Conservation (phyloP, 352 stramenopile genomes). For the Pseudoperonospora humuli region DNA sequence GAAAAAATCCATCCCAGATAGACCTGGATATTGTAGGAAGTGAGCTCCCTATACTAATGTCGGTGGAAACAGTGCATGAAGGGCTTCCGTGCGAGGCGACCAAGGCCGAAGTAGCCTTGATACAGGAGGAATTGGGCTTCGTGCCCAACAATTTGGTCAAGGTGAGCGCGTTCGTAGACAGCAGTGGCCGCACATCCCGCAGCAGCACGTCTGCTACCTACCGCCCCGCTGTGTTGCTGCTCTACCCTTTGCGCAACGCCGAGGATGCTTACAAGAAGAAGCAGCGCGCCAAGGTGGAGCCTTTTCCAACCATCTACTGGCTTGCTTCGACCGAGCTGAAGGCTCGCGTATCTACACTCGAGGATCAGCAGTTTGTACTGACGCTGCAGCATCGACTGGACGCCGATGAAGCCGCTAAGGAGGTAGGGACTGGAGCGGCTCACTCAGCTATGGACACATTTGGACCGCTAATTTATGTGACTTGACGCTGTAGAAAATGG, state of each 20-base stretch:
- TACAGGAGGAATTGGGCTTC: conserved; percentile 41
- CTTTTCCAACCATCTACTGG: conserved; percentile 68
- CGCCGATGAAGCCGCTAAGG: conserved; percentile 19
- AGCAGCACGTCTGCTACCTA: not conserved
- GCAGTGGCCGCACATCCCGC: conserved; percentile 5
- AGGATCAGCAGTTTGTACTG: conserved; percentile 44
- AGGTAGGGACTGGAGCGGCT: too few relatives aligned
- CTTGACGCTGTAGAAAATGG: conserved; percentile 30
- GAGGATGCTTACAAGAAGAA: conserved; percentile 55
- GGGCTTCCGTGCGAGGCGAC: conserved; percentile 34
- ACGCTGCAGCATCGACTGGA: conserved; percentile 34
- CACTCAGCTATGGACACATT: not conserved
- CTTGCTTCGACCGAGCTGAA: conserved; percentile 38
- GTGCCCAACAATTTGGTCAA: conserved; percentile 47
- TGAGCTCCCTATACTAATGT: too few relatives aligned
- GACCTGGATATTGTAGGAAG: too few relatives aligned
- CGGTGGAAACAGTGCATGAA: conserved; percentile 20
- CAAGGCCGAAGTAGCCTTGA: conserved; percentile 18
- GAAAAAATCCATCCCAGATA: too few relatives aligned
- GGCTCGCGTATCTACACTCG: conserved; percentile 41
- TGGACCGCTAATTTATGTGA: not conserved
- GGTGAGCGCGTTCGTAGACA: conserved; percentile 31
- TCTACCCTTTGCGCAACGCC: conserved; percentile 51
- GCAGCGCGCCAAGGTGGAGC: conserved; percentile 43
- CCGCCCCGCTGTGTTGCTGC: conserved; percentile 34